A percentile compares a stretch with the other conserved stretches of the same genome.
These are phyloP conservation scores for Tulasnella sp. DNA, from an alignment of 768 basidiomycete species.

Conservation along the genomic window DNA sequence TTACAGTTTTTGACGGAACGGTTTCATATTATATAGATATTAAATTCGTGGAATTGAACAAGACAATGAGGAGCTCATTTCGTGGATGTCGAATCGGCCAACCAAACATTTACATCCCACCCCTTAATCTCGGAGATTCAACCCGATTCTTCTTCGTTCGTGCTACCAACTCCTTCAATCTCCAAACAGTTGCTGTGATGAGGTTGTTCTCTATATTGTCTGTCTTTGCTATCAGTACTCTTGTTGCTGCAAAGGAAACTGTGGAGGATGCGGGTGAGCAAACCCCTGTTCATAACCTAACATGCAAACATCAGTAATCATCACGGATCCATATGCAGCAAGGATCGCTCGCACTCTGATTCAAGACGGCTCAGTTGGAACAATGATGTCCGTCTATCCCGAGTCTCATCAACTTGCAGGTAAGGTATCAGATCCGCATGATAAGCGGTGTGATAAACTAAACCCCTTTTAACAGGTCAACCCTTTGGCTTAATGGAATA, in stretches of 20 bases:
- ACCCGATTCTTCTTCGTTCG: too few species aligned
- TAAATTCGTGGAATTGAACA: too few species aligned
- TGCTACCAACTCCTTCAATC: neutral
- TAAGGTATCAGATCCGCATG: conserved; percentile 18
- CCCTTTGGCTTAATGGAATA: conserved; percentile 44
- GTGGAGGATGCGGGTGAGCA: conserved; percentile 37
- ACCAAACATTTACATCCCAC: too few species aligned
- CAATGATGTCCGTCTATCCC: conserved; percentile 40
- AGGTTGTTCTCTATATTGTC: neutral
- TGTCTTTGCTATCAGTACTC: neutral
- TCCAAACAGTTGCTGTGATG: neutral
- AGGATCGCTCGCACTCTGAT: conserved; percentile 33
- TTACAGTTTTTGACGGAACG: too few species aligned
- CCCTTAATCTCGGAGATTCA: too few species aligned
- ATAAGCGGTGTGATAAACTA: neutral
- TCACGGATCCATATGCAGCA: conserved; percentile 25
- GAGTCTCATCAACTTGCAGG: conserved; percentile 32
- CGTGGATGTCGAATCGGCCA: too few species aligned
- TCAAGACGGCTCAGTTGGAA: conserved; percentile 31
- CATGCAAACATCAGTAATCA: neutral
- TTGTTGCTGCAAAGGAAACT: conserved; percentile 28
- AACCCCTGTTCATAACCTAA: neutral
- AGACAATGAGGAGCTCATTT: too few species aligned
- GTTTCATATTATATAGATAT: too few species aligned
- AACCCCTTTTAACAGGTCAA: conserved; percentile 26